These are phyloP conservation scores for Pouteria campechiana DNA, from an alignment of 179 eudicot species.

Conservation along the genomic window DNA sequence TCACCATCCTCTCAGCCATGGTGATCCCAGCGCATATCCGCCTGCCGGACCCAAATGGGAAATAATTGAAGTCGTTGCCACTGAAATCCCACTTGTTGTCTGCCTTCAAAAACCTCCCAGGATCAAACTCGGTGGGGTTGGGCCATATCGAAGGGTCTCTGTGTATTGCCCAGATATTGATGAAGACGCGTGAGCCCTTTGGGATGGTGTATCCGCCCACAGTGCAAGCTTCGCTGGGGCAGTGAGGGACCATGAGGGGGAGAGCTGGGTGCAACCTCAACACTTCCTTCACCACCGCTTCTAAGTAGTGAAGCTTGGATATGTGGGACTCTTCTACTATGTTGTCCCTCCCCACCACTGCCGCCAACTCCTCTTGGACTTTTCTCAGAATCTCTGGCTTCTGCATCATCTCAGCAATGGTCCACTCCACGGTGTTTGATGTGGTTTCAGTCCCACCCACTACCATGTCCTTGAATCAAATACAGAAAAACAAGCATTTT, in stretches of 20 bases:
- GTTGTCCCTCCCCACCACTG: conserved; percentile 25
- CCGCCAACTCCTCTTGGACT: conserved; percentile 41
- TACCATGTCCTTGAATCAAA: conserved; percentile 70
- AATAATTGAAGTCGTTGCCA: conserved; percentile 37
- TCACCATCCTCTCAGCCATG: conserved; percentile 46
- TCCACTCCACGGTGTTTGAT: conserved; percentile 43
- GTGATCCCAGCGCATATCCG: conserved; percentile 46
- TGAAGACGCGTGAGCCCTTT: conserved; percentile 42
- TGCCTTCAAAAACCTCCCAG: conserved; percentile 52
- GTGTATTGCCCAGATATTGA: conserved; percentile 59
- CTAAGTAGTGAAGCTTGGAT: conserved; percentile 39
- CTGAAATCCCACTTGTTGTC: conserved; percentile 30
- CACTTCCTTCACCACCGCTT: conserved; percentile 45
- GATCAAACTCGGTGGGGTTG: conserved; percentile 39
- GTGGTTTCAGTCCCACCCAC: conserved; percentile 60
- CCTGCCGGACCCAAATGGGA: conserved; percentile 60
- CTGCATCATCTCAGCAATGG: conserved; percentile 50
- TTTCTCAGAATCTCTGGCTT: conserved; percentile 35
- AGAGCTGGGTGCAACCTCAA: conserved; percentile 48
- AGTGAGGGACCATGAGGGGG: conserved; percentile 51
- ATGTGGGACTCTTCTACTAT: conserved; percentile 53
- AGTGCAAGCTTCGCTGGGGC: conserved; percentile 32
- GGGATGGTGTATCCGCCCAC: conserved; percentile 56
- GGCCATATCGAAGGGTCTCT: conserved; percentile 52
- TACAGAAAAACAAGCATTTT: too few relatives aligned